These are phyloP conservation scores for Scleromitrula shiraiana DNA, from an alignment of 2,329 filamentous ascomycete species.

Conservation along the genomic window DNA sequence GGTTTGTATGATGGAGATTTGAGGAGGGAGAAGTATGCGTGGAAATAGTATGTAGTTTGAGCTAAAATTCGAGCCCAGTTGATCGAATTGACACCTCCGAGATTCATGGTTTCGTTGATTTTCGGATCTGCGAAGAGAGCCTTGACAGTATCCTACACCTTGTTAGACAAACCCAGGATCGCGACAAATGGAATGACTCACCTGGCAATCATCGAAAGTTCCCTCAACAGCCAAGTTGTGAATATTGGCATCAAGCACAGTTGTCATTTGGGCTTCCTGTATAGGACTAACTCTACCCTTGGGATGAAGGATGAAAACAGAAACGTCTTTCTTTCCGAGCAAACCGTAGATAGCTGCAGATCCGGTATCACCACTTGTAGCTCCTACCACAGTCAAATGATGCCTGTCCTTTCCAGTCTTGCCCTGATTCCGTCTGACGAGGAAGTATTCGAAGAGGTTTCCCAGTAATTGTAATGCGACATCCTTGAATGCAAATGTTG, in stretches of 20 bases:
- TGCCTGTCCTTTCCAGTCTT: conserved; percentile 57
- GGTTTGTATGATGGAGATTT: conserved; percentile 53
- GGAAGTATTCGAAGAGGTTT: conserved; percentile 91
- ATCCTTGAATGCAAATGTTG: conserved; percentile 94
- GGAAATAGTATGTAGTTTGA: conserved; percentile 96
- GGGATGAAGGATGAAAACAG: conserved; percentile 89
- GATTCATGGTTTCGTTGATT: conserved; percentile 72
- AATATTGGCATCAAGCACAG: conserved; percentile 80
- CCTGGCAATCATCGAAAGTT: conserved; percentile 94
- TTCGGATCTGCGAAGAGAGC: conserved; percentile 80
- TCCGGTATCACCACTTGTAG: conserved; percentile 82
- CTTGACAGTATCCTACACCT: conserved; percentile 74
- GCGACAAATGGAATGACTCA: conserved; percentile 28
- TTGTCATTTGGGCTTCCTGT: conserved; percentile 97
- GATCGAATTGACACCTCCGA: conserved; percentile 93
- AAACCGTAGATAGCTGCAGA: conserved; percentile 95
- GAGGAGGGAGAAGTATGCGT: conserved; percentile 80
- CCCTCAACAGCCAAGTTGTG: conserved; percentile 86
- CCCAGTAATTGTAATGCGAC: conserved; percentile 88
- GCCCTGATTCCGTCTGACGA: conserved; percentile 63
- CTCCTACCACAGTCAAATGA: conserved; percentile 79
- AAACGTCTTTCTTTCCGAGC: conserved; percentile 92
- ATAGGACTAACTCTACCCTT: conserved; percentile 86
- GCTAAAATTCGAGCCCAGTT: conserved; percentile 94
- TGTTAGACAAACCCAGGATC: conserved; percentile 9